Evolutionary conservation across 306 rosid genomes (phyloP).

Genomic region (Potentilla sterilis): DNA sequence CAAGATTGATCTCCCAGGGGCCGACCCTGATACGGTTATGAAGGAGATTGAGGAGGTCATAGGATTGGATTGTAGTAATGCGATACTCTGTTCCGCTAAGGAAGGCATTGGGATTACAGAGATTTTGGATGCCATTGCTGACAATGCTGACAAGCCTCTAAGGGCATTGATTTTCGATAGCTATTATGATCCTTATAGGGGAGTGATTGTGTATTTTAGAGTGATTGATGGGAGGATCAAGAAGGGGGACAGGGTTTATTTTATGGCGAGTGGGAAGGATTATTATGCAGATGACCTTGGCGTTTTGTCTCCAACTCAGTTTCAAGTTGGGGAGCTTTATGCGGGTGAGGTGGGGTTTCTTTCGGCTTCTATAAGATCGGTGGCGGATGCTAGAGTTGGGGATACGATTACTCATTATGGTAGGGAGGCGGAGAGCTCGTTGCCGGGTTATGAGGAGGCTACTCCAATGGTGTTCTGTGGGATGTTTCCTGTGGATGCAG

Average conservation of each 20-base stretch:
- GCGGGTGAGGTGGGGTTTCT: slow-evolving; percentile 97
- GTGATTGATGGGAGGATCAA: slow-evolving; percentile 82
- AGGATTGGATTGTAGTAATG: slow-evolving; percentile 85
- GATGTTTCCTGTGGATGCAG: slow-evolving; percentile 96
- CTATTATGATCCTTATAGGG: slow-evolving; percentile 90
- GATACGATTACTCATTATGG: slow-evolving; percentile 71
- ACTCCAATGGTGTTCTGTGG: slow-evolving; percentile 98
- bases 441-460: slow-evolving; percentile 91
- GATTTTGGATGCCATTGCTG: slow-evolving; percentile 66
- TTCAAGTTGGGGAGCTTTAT: slow-evolving; percentile 64
- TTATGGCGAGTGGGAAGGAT: slow-evolving; percentile 93
- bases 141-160: slow-evolving; percentile 55
- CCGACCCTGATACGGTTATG: slow-evolving; percentile 80
- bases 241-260: slow-evolving; percentile 86
- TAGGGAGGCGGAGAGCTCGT: slow-evolving; percentile 64
- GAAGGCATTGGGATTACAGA: slow-evolving; percentile 86
- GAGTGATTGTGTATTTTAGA: slow-evolving; percentile 88
- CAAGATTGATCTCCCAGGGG: slow-evolving; percentile 97
- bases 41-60: slow-evolving; percentile 91
- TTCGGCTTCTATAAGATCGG: slow-evolving; percentile 93
- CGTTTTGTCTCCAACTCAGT: slow-evolving; percentile 85
- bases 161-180: slow-evolving; percentile 93
- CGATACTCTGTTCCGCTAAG: slow-evolving; percentile 90
- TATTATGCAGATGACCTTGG: slow-evolving; percentile 93
- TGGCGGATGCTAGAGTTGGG: slow-evolving; percentile 97